These are phyloP conservation scores for Metschnikowia proteae DNA, from an alignment of 805 yeast species.

Conservation along the genomic window DNA sequence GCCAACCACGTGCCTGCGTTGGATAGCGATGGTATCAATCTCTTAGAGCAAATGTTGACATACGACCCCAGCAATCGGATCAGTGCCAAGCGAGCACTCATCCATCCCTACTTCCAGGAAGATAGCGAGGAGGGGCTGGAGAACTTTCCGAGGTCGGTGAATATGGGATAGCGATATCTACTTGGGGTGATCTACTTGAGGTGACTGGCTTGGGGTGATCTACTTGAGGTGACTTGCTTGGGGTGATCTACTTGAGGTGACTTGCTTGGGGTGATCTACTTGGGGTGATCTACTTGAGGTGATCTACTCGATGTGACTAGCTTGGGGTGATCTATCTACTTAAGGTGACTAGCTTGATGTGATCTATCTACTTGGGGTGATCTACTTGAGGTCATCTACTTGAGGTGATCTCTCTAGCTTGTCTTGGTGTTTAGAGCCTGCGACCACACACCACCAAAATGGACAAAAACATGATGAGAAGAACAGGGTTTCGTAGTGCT, in stretches of 20 bases:
- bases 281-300: too few relatives aligned
- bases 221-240: too few relatives aligned
- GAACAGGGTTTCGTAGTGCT: neutral
- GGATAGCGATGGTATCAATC: constrained; percentile 79
- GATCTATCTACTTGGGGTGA: too few relatives aligned
- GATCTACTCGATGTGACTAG: too few relatives aligned
- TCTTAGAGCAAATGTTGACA: constrained; percentile 71
- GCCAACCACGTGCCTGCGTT: constrained; percentile 71
- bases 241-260: too few relatives aligned
- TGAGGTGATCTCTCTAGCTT: neutral
- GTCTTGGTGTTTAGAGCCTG: neutral
- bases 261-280: too few relatives aligned
- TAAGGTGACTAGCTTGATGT: too few relatives aligned
- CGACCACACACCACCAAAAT: neutral
- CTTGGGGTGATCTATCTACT: too few relatives aligned
- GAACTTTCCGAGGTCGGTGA: constrained; percentile 34
- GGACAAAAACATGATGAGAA: constrained; percentile 2
- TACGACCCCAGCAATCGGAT: constrained; percentile 94
- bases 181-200: too few relatives aligned
- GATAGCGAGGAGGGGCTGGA: constrained; percentile 33
- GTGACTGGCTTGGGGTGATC: too few relatives aligned
- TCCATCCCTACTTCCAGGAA: constrained; percentile 81
- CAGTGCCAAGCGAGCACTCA: constrained; percentile 87
- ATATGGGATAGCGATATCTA: constrained; percentile 29
- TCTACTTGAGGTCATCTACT: too few relatives aligned